Percentiles rank a stretch among this genome's conserved stretches.
phyloP scores from a whole-genome alignment of 352 stramenopile genomes.

The Hyaloperonospora brassicae region DNA sequence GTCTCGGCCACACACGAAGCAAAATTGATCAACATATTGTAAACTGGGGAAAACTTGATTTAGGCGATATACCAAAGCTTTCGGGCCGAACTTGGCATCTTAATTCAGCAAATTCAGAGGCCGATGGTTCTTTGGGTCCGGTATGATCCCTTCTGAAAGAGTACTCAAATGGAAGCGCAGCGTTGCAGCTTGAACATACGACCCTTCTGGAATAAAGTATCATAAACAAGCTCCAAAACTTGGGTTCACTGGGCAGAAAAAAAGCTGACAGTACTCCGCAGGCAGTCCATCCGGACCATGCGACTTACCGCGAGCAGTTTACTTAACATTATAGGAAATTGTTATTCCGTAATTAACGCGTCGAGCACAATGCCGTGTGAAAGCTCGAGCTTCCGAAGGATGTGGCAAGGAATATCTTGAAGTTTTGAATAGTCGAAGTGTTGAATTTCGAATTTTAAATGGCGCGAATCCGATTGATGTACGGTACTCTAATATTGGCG shows the following conservation, averaged over 20 bases:
- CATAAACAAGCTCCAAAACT: not conserved
- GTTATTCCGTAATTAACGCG: conserved; percentile 1
- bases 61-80: not conserved
- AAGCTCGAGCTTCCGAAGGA: not conserved
- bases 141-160: not conserved
- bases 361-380: not conserved
- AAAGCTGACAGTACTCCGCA: not conserved
- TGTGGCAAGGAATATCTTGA: not conserved
- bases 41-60: not conserved
- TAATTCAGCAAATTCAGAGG: conserved; percentile 1
- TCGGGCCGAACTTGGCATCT: not conserved
- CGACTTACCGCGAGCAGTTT: not conserved
- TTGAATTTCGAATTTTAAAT: not conserved
- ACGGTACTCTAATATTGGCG: conserved; percentile 4
- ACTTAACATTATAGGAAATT: not conserved
- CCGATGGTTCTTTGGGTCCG: not conserved
- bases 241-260: not conserved
- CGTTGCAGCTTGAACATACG: not conserved
- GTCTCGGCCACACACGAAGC: not conserved
- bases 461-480: not conserved
- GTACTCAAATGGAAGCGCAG: not conserved
- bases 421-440: not conserved
- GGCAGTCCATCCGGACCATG: not conserved
- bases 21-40: not conserved
- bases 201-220: not conserved